Evolutionary conservation across 2,329 filamentous ascomycete genomes (phyloP), one percentile per base, ranked within the genome.

Genomic region (Beauveria rudraprayagi): DNA sequence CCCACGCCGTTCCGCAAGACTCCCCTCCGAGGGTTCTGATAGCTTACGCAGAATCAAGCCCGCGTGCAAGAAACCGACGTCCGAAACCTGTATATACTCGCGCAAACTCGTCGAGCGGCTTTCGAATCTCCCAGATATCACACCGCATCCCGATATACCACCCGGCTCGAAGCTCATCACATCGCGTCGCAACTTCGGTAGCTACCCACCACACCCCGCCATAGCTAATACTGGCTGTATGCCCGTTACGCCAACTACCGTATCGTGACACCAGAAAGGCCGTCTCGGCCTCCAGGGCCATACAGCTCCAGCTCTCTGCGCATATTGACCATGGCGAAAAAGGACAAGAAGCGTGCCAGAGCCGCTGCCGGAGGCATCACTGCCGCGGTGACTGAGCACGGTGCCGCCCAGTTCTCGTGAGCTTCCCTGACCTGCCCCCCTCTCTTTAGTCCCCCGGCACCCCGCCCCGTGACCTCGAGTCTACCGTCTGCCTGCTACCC

Each of bases 301-400:
- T 50, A 55, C 61, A 59, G 61, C 61, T 62, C 65, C 61, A 60
- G 56, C 63, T 60, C 46, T 56, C 43, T 57, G 43, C 26, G 44
- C 24, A 37, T 34, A 37, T 44, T 37, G 34, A 56, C 37, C 24
- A 56, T 61, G 52, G 54, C 73, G 62, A 81, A 81, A 76, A 82
- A 81, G 71, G 74, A 79, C 68, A 79, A 75, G 71, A 83, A 81
- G 74, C 73, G 82, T 80, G 79, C 76, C 70, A 82, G 76, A 78
- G 79, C 82, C 68, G 73, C 72, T 68, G 74, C 72, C 69, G 77
- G 79, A 67, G 77, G 78, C 67, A 80, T 82, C 67, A 76, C 78
- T 66, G 79, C 80, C 53, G 79, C 79, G 72, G 76, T 82, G 74
- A 81, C 77, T 64, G 80, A 78, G 69, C 78, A 83, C 67, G 76